A percentile compares a stretch with the other conserved stretches of the same genome.
Conservation (phyloP, 371 early-diverging fungal species). For the Lichtheimia corymbifera region DNA sequence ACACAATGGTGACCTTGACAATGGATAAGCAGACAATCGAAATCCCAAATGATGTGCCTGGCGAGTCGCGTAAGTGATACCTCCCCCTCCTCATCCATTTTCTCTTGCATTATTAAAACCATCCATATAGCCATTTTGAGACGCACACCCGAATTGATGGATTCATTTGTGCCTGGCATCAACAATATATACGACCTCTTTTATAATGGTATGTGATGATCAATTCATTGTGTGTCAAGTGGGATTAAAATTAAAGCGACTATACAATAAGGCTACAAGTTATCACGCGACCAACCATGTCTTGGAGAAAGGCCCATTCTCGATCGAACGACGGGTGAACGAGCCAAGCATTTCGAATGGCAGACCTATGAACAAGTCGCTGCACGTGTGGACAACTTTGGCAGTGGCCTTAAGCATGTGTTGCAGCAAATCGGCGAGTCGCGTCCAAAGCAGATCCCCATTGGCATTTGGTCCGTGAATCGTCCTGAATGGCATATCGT, state of each 20-base stretch:
- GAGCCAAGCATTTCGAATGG: conserved; percentile 64
- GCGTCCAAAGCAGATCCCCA: conserved; percentile 36
- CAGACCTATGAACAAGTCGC: conserved; percentile 70
- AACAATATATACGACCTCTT: conserved; percentile 6
- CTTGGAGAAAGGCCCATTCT: conserved; percentile 6
- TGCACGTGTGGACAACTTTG: conserved; percentile 71
- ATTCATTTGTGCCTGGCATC: neutral
- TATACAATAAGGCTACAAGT: neutral
- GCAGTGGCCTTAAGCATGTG: conserved; percentile 56
- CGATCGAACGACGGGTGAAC: neutral
- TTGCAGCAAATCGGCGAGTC: conserved; percentile 21
- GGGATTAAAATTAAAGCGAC: too few relatives aligned
- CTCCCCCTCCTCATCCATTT: neutral
- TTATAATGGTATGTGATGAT: conserved; percentile 1
- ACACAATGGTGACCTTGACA: neutral
- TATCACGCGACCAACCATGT: conserved; percentile 1
- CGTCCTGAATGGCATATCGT: conserved; percentile 91
- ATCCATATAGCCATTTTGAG: neutral
- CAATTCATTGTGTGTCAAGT: neutral
- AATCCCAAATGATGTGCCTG: neutral
- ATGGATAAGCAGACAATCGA: conserved; percentile 1
- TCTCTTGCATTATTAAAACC: neutral
- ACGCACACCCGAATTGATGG: neutral
- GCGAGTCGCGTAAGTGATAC: neutral
- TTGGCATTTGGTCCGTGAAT: conserved; percentile 82